phyloP scores from a whole-genome alignment of 1,284 basidiomycete genomes.

The Austropuccinia psidii region DNA sequence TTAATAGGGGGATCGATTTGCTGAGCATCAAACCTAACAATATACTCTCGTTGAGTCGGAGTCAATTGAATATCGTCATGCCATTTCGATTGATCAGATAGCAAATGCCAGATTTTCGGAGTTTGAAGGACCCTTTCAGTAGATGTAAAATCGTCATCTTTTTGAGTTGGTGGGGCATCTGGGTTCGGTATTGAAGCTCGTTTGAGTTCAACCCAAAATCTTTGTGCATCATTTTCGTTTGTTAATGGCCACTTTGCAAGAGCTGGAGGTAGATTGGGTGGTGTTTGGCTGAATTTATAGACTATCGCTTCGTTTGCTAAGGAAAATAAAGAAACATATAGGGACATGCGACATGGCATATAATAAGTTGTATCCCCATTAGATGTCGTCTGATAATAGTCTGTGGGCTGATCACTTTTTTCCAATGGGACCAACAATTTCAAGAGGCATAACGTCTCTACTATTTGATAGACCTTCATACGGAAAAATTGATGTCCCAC shows the following conservation, averaged over 20 bases:
- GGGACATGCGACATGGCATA: constrained; percentile 15
- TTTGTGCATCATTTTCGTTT: constrained; percentile 14
- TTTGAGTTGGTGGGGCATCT: constrained; percentile 19
- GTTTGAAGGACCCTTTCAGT: background rate
- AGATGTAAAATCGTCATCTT: background rate
- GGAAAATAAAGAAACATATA: constrained; percentile 15
- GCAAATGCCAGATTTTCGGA: constrained; percentile 13
- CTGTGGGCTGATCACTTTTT: constrained; percentile 8
- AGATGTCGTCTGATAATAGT: constrained; percentile 8
- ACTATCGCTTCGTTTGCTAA: constrained; percentile 18
- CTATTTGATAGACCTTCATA: constrained; percentile 56
- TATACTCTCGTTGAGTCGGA: constrained; percentile 30
- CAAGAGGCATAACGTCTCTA: constrained; percentile 56
- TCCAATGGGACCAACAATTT: constrained; percentile 56
- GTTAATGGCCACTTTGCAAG: constrained; percentile 28
- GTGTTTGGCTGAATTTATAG: constrained; percentile 3
- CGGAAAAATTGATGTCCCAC: constrained; percentile 57
- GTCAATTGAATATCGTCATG: constrained; percentile 25
- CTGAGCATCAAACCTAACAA: constrained; percentile 2
- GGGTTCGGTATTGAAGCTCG: constrained; percentile 31
- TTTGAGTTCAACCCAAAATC: constrained; percentile 25
- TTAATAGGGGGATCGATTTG: background rate
- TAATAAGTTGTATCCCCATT: constrained; percentile 31
- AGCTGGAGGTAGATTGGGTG: constrained; percentile 14
- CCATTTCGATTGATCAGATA: constrained; percentile 34